Conservation (phyloP, 2,329 filamentous ascomycete species). For the Didymella pinodella region DNA sequence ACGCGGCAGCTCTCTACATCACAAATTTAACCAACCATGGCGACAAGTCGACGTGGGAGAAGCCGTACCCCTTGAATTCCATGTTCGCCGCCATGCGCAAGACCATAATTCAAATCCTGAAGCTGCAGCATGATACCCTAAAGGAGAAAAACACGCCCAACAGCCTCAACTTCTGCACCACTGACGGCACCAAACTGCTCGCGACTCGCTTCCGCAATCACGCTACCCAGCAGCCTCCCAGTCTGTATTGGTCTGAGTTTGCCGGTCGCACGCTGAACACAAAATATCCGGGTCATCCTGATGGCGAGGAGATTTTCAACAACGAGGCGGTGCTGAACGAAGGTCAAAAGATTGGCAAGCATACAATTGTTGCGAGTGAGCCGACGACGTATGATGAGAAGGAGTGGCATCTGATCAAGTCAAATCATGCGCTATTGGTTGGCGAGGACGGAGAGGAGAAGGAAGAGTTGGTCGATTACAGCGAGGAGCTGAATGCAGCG, state of each 20-base stretch:
- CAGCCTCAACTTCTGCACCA: slow-evolving; percentile 61
- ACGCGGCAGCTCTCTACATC: slow-evolving; percentile 60
- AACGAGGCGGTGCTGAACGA: slow-evolving; percentile 47
- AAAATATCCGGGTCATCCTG: slow-evolving; percentile 60
- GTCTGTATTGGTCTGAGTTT: slow-evolving; percentile 59
- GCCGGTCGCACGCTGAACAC: slow-evolving; percentile 62
- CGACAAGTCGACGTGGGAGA: slow-evolving; percentile 54
- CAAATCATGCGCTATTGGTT: slow-evolving; percentile 57
- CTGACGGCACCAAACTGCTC: slow-evolving; percentile 59
- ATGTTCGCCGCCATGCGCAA: slow-evolving; percentile 58
- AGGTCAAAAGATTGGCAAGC: slow-evolving; percentile 56
- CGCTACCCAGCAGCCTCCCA: slow-evolving; percentile 59
- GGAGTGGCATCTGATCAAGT: slow-evolving; percentile 61
- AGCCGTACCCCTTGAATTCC: slow-evolving; percentile 51
- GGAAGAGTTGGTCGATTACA: slow-evolving; percentile 50
- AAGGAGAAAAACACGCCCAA: slow-evolving; percentile 55
- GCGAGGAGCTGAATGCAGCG: slow-evolving; percentile 49
- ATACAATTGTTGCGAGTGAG: slow-evolving; percentile 63
- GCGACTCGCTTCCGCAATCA: slow-evolving; percentile 64
- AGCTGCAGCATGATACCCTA: slow-evolving; percentile 55
- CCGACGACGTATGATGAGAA: slow-evolving; percentile 61
- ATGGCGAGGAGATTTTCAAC: slow-evolving; percentile 49
- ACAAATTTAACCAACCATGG: slow-evolving; percentile 54
- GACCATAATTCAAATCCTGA: slow-evolving; percentile 57
- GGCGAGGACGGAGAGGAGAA: slow-evolving; percentile 52